Percentiles rank a stretch among this genome's conserved stretches.
Conservation (phyloP, 2,329 filamentous ascomycete species). For the Hypoxylon sp. region DNA sequence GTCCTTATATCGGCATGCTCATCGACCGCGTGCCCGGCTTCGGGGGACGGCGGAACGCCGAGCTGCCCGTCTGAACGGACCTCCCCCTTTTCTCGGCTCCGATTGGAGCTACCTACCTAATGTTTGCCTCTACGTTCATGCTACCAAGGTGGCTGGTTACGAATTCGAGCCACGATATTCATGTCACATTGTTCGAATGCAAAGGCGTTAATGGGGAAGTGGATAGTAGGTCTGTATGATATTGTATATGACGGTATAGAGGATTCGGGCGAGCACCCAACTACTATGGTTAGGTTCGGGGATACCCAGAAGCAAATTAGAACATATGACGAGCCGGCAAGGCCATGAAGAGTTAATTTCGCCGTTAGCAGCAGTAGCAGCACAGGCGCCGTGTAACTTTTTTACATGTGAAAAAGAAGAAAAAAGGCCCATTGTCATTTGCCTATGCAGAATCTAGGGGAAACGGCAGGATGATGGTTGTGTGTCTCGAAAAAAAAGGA, state of each 20-base stretch:
- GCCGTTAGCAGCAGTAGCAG: constrained; percentile 18
- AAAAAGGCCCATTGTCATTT: constrained; percentile 46
- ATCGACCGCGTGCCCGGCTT: constrained; percentile 78
- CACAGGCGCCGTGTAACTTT: constrained; percentile 26
- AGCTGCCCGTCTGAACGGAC: constrained; percentile 79
- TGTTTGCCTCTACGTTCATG: constrained; percentile 20
- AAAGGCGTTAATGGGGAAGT: constrained; percentile 25
- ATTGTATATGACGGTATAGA: constrained; percentile 43
- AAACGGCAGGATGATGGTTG: constrained; percentile 39
- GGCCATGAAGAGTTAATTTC: constrained; percentile 26
- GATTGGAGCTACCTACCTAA: constrained; percentile 4
- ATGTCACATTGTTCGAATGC: constrained; percentile 7
- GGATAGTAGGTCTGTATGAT: constrained; percentile 38
- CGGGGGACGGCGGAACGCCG: constrained; percentile 75
- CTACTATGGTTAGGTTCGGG: constrained; percentile 25
- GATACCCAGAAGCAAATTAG: constrained; percentile 45
- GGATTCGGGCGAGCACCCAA: constrained; percentile 33
- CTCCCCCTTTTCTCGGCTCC: neutral
- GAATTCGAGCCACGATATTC: constrained; percentile 15
- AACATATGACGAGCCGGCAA: constrained; percentile 40
- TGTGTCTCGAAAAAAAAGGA: constrained; percentile 36
- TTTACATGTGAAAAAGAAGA: constrained; percentile 36
- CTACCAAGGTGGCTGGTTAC: constrained; percentile 22
- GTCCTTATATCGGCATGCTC: constrained; percentile 83
- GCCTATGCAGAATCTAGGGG: constrained; percentile 56